Evolutionary conservation across 345 rosid species (phyloP).

Genomic region (Gossypium herbaceum): DNA sequence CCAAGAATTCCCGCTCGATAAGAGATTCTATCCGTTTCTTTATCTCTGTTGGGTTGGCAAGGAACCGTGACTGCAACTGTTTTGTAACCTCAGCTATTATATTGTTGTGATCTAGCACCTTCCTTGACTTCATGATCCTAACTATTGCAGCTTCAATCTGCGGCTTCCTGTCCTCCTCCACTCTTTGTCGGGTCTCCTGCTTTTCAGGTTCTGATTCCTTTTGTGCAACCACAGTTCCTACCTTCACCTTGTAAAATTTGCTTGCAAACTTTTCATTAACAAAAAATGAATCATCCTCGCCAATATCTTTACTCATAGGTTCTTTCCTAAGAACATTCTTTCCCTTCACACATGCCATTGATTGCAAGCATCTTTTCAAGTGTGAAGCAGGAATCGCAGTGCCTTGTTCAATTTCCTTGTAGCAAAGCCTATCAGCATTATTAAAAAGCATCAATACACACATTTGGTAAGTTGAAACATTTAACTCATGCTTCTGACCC

Average conservation of each 20-base stretch:
- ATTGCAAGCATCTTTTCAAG: slow-evolving; percentile 88
- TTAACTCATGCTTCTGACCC: slow-evolving; percentile 97
- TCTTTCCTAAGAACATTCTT: slow-evolving; percentile 89
- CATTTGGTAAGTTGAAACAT: slow-evolving; percentile 97
- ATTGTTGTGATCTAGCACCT: slow-evolving; percentile 90
- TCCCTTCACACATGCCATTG: slow-evolving; percentile 88
- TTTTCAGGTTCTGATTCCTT: slow-evolving; percentile 96
- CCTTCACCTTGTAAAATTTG: slow-evolving; percentile 94
- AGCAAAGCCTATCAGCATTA: slow-evolving; percentile 74
- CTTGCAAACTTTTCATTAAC: slow-evolving; percentile 90
- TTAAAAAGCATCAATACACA: slow-evolving; percentile 90
- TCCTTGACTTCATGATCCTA: slow-evolving; percentile 97
- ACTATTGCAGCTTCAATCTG: slow-evolving; percentile 98
- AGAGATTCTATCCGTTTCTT: slow-evolving; percentile 96
- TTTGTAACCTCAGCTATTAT: slow-evolving; percentile 86
- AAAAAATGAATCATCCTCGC: slow-evolving; percentile 74
- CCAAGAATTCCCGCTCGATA: slow-evolving; percentile 93
- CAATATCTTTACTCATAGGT: slow-evolving; percentile 97
- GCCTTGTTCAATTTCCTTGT: slow-evolving; percentile 91
- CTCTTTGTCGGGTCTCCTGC: slow-evolving; percentile 96
- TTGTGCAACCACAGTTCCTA: slow-evolving; percentile 95
- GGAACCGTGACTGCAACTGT: slow-evolving; percentile 91
- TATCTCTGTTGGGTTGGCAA: slow-evolving; percentile 92
- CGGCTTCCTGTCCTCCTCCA: slow-evolving; percentile 96
- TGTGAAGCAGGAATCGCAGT: slow-evolving; percentile 81